Conservation (phyloP, 176 grass and related monocot genomes). For the Tillandsia fasciculata region DNA sequence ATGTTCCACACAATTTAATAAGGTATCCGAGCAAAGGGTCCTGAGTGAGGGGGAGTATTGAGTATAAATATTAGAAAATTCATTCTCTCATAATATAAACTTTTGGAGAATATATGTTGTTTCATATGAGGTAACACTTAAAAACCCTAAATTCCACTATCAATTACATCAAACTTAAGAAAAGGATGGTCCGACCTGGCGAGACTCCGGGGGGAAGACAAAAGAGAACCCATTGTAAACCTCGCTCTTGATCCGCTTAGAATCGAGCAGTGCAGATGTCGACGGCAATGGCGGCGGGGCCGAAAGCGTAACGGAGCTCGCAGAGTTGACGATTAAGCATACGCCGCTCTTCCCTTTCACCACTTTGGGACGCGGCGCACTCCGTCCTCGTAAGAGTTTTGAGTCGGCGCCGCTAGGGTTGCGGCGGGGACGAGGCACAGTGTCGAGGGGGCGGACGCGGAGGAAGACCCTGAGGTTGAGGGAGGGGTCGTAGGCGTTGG, state of each 20-base stretch:
- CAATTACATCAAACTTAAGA: constrained; percentile 4
- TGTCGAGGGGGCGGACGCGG: constrained; percentile 49
- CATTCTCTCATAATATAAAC: too few relatives aligned
- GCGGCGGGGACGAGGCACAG: constrained; percentile 5
- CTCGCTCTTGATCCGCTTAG: constrained; percentile 50
- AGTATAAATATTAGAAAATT: too few relatives aligned
- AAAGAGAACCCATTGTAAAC: constrained; percentile 72
- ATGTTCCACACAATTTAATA: too few relatives aligned
- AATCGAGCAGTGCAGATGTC: constrained; percentile 8
- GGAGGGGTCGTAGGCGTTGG: background rate
- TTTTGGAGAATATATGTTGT: too few relatives aligned
- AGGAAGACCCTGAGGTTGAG: constrained; percentile 66
- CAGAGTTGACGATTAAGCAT: constrained; percentile 46
- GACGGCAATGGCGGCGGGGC: constrained; percentile 43
- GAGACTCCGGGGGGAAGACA: constrained; percentile 54
- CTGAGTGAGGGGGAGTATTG: too few relatives aligned
- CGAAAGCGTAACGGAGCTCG: constrained; percentile 54
- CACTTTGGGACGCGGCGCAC: constrained; percentile 18
- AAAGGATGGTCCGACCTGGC: constrained; percentile 38
- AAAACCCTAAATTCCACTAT: background rate
- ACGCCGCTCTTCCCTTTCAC: constrained; percentile 23
- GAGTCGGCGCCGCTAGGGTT: background rate
- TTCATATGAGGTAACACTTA: background rate
- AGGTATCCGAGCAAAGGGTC: too few relatives aligned
- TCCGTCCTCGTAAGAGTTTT: background rate